Evolutionary conservation across 352 stramenopile genomes (phyloP).

Genomic region (Paralagenidium karlingii): DNA sequence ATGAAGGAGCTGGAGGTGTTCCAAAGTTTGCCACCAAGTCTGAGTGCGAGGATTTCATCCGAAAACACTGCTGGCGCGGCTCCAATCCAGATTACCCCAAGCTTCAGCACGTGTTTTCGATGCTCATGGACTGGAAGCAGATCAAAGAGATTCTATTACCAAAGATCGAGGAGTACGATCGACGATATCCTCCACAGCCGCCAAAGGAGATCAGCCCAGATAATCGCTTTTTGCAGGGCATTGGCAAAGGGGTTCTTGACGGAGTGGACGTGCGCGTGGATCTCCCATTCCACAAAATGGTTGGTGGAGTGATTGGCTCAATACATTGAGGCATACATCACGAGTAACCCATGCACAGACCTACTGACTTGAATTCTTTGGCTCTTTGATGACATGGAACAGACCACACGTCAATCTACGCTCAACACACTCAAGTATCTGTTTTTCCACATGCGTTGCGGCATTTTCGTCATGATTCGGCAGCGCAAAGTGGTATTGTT

Average conservation of each 20-base stretch:
- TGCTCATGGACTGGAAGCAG: slow-evolving; percentile 83
- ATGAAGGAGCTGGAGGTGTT: slow-evolving; percentile 46
- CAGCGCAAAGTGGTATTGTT: slow-evolving; percentile 93
- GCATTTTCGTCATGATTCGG: slow-evolving; percentile 98
- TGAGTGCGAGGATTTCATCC: slow-evolving; percentile 84
- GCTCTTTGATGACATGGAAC: slow-evolving; percentile 18
- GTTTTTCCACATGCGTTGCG: slow-evolving; percentile 98
- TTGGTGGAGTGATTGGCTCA: slow-evolving; percentile 1
- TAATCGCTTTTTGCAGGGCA: slow-evolving; percentile 57
- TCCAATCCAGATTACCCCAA: slow-evolving; percentile 86
- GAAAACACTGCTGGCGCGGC: slow-evolving; percentile 66
- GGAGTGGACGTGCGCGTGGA: slow-evolving; percentile 79
- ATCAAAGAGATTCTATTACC: slow-evolving; percentile 54
- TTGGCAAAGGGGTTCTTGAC: slow-evolving; percentile 30
- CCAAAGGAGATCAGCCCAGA: slow-evolving; percentile 16
- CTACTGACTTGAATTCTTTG: no score
- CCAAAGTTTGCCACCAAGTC: slow-evolving; percentile 81
- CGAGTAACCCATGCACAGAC: no score
- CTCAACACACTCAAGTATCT: slow-evolving; percentile 96
- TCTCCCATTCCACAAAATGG: slow-evolving; percentile 86
- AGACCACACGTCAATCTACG: slow-evolving; percentile 76
- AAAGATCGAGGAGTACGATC: slow-evolving; percentile 70
- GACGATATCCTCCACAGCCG: slow-evolving; percentile 32
- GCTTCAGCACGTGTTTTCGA: slow-evolving; percentile 88
- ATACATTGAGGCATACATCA: no score